Evolutionary conservation across 768 basidiomycete species (phyloP).

Genomic region (Trametes coccinea): DNA sequence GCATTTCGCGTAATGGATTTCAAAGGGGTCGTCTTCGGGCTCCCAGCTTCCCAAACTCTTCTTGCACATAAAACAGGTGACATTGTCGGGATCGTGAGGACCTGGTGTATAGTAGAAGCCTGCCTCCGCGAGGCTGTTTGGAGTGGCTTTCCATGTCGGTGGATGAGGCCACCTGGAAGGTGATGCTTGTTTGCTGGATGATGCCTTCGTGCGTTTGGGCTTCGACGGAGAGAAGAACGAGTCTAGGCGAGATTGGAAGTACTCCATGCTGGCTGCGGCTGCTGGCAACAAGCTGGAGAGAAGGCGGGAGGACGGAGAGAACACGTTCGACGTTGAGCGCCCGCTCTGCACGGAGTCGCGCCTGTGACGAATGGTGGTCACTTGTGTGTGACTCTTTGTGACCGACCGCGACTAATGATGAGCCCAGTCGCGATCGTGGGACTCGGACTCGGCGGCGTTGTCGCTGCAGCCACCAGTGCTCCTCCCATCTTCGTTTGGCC

Average conservation of each 20-base stretch:
- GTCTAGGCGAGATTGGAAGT: constrained; percentile 47
- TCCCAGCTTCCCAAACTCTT: constrained; percentile 88
- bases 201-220: constrained; percentile 59
- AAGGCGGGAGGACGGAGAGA: constrained; percentile 1
- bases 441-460: background rate
- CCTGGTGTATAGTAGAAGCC: constrained; percentile 86
- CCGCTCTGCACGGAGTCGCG: background rate
- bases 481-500: background rate
- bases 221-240: constrained; percentile 56
- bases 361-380: constrained; percentile 11
- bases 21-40: constrained; percentile 79
- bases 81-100: constrained; percentile 68
- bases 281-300: background rate
- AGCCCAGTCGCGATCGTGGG: constrained; percentile 5
- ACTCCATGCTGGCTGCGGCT: constrained; percentile 25
- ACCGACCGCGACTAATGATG: constrained; percentile 17
- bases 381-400: background rate
- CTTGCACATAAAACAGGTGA: constrained; percentile 81
- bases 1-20: constrained; percentile 78
- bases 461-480: background rate
- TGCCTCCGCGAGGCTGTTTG: constrained; percentile 77
- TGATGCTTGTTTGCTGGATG: constrained; percentile 46
- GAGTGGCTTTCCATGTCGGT: constrained; percentile 60
- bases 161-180: constrained; percentile 82
- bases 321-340: constrained; percentile 13